A percentile compares a stretch with the other conserved stretches of the same genome.
Evolutionary conservation across 805 yeast genomes (phyloP).

Genomic region (Yamadazyma tumulicola): DNA sequence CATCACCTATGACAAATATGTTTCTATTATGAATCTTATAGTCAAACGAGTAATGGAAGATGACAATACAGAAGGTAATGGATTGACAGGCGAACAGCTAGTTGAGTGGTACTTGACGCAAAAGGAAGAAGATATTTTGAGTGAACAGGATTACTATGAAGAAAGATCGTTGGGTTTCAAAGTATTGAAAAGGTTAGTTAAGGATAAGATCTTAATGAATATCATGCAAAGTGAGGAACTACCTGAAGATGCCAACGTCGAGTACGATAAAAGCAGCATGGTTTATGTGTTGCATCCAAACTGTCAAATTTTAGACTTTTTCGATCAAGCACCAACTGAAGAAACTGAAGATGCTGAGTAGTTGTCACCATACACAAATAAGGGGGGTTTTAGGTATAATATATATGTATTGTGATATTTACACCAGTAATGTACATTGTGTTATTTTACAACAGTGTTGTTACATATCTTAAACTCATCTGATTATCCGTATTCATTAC

Average conservation of each 20-base stretch:
- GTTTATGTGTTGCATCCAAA: conserved; percentile 67
- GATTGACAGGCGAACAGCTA: conserved; percentile 64
- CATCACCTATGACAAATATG: conserved; percentile 83
- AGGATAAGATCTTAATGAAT: conserved; percentile 76
- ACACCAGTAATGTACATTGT: too few relatives aligned
- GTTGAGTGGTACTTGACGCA: conserved; percentile 79
- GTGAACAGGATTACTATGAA: conserved; percentile 65
- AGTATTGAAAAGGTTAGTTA: conserved; percentile 78
- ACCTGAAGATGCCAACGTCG: conserved; percentile 15
- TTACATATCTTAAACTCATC: too few relatives aligned
- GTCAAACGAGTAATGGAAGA: conserved; percentile 61
- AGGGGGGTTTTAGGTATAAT: too few relatives aligned
- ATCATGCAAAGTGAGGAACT: conserved; percentile 32
- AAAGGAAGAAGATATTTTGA: conserved; percentile 64
- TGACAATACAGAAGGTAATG: conserved; percentile 50
- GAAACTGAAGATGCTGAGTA: conserved; percentile 11
- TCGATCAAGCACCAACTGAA: conserved; percentile 35
- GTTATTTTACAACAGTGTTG: too few relatives aligned
- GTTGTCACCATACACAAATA: too few relatives aligned
- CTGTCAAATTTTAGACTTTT: conserved; percentile 70
- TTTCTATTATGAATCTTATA: conserved; percentile 74
- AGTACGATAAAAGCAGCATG: conserved; percentile 15
- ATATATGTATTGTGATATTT: too few relatives aligned
- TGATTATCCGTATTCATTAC: conserved; percentile 1
- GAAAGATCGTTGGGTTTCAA: conserved; percentile 73